Conservation (phyloP, 768 basidiomycete species). For the Trametes maxima region DNA sequence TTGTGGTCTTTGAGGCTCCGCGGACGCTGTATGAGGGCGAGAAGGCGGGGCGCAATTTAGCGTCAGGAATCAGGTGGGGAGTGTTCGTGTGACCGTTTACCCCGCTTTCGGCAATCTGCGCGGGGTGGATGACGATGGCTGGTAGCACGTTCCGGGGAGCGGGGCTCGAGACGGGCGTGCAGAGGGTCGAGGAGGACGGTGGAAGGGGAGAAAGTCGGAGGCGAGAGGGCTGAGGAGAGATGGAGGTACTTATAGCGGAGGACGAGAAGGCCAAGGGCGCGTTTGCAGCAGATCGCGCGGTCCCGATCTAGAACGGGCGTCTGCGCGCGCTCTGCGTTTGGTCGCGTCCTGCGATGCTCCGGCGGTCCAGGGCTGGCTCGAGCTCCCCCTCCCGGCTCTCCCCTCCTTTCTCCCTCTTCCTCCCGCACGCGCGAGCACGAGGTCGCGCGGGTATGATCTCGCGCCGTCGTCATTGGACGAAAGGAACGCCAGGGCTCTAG, state of each 20-base stretch:
- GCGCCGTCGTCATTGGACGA: not conserved
- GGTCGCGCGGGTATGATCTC: not conserved
- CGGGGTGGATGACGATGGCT: constrained; percentile 1
- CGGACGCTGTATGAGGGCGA: constrained; percentile 4
- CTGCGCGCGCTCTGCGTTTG: not conserved
- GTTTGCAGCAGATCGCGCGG: not conserved
- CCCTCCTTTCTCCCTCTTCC: not conserved
- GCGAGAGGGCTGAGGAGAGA: not conserved
- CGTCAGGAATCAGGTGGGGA: constrained; percentile 1
- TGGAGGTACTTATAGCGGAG: not conserved
- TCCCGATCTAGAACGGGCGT: constrained; percentile 9
- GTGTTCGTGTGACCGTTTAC: constrained; percentile 23
- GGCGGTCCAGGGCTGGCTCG: constrained; percentile 12
- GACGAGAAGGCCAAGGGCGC: not conserved
- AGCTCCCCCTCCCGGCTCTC: constrained; percentile 8
- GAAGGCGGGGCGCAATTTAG: constrained; percentile 8
- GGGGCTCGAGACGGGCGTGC: not conserved
- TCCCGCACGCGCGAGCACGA: not conserved
- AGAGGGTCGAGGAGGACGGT: not conserved
- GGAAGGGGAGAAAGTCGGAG: not conserved
- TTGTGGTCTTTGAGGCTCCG: not conserved
- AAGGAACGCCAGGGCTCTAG: no score
- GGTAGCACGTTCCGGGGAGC: not conserved
- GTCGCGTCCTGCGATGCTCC: not conserved
- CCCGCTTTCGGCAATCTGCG: constrained; percentile 23